A percentile compares a stretch with the other conserved stretches of the same genome.
phyloP scores from a whole-genome alignment of 495 filamentous ascomycete species.

The Staphylotrichum longicolle region DNA sequence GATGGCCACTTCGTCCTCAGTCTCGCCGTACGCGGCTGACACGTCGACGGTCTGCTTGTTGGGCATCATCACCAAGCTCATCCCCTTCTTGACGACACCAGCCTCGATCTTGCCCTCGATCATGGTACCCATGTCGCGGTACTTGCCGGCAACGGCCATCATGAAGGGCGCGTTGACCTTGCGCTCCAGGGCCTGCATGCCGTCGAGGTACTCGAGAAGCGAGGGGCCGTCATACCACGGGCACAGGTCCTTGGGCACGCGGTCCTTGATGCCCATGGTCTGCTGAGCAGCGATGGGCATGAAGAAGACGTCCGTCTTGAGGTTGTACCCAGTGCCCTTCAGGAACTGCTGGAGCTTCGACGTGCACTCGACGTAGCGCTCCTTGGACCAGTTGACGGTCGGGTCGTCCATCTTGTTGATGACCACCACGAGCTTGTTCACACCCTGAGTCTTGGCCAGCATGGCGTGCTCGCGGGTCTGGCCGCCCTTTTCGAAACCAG shows the following conservation, averaged over 20 bases:
- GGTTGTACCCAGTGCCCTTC: constrained; percentile 86
- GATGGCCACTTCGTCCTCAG: constrained; percentile 80
- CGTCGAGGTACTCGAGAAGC: constrained; percentile 86
- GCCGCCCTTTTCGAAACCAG: constrained; percentile 98
- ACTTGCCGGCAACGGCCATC: constrained; percentile 96
- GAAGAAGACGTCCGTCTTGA: constrained; percentile 84
- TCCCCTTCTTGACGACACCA: constrained; percentile 82
- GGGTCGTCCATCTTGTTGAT: constrained; percentile 99
- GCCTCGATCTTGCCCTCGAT: constrained; percentile 96
- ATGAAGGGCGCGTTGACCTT: constrained; percentile 98
- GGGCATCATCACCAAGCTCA: constrained; percentile 86
- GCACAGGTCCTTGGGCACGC: constrained; percentile 69
- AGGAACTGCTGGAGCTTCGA: constrained; percentile 85
- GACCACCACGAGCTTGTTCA: constrained; percentile 87
- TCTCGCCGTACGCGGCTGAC: constrained; percentile 87
- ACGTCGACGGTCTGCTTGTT: constrained; percentile 78
- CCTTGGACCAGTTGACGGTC: constrained; percentile 92
- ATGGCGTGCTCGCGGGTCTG: constrained; percentile 97
- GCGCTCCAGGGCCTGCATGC: constrained; percentile 87
- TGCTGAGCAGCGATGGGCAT: constrained; percentile 96
- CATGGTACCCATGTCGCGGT: constrained; percentile 96
- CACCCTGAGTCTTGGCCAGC: constrained; percentile 95
- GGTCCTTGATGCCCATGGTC: constrained; percentile 80
- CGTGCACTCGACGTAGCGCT: constrained; percentile 87
- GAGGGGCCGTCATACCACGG: constrained; percentile 92